phyloP scores from a whole-genome alignment of 2,329 filamentous ascomycete genomes.

The Cladophialophora yegresii region DNA sequence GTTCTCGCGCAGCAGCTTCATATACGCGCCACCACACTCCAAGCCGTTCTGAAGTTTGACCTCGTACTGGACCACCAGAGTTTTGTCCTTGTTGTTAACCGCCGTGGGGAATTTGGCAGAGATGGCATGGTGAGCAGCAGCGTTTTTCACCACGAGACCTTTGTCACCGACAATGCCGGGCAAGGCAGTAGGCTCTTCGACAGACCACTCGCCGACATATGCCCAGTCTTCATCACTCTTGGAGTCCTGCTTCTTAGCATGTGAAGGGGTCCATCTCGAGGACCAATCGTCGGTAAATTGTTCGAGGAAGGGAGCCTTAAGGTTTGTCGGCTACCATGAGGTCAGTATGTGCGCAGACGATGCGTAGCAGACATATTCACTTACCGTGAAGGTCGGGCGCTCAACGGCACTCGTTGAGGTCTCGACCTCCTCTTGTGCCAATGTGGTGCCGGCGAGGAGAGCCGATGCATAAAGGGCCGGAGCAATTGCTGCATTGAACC shows the following conservation, averaged over 20 bases:
- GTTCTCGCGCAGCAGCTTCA: constrained; percentile 98
- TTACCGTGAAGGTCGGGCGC: constrained; percentile 84
- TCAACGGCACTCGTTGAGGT: constrained; percentile 58
- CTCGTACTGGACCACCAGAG: constrained; percentile 96
- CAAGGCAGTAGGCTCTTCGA: constrained; percentile 87
- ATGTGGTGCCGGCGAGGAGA: constrained; percentile 65
- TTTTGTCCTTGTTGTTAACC: constrained; percentile 96
- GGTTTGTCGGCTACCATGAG: constrained; percentile 69
- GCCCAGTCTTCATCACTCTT: constrained; percentile 88
- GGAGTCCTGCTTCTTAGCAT: constrained; percentile 93
- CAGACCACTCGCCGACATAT: constrained; percentile 93
- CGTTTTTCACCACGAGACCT: constrained; percentile 96
- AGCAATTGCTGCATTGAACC: constrained; percentile 76
- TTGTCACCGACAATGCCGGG: constrained; percentile 95
- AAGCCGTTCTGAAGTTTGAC: constrained; percentile 98
- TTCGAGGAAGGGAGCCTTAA: constrained; percentile 95
- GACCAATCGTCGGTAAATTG: constrained; percentile 99
- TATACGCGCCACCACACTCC: constrained; percentile 96
- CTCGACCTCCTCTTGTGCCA: constrained; percentile 62
- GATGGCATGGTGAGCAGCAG: constrained; percentile 97
- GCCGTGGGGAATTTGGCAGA: constrained; percentile 97
- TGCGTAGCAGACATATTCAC: constrained; percentile 43
- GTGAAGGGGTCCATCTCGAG: constrained; percentile 85
- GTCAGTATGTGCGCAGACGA: constrained; percentile 1
- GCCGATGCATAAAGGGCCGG: constrained; percentile 70